Evolutionary conservation across 352 stramenopile species (phyloP).

Genomic region (Phytophthora lateralis): DNA sequence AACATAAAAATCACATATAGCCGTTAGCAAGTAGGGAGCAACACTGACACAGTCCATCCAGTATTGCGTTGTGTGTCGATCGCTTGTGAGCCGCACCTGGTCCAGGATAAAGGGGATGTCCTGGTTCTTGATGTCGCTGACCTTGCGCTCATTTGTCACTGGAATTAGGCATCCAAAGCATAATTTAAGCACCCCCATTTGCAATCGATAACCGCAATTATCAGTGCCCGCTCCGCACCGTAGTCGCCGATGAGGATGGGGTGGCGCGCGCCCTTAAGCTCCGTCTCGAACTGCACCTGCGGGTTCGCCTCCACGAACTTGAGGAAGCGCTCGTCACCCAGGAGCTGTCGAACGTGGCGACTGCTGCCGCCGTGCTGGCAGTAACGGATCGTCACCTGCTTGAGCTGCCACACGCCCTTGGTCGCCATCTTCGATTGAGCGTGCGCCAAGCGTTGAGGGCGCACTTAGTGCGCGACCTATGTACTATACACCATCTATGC

Average conservation of each 20-base stretch:
- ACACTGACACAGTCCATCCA: neutral
- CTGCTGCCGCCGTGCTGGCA: slow-evolving; percentile 82
- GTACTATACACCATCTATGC: neutral
- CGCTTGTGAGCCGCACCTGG: slow-evolving; percentile 49
- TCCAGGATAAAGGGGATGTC: slow-evolving; percentile 82
- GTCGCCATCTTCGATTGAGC: slow-evolving; percentile 57
- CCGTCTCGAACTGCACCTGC: slow-evolving; percentile 83
- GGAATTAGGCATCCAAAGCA: neutral
- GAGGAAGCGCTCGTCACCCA: slow-evolving; percentile 78
- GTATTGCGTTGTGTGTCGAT: slow-evolving; percentile 2
- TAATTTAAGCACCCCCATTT: neutral
- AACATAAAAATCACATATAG: neutral
- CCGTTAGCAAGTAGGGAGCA: slow-evolving; percentile 2
- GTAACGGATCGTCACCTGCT: slow-evolving; percentile 84
- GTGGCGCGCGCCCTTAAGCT: slow-evolving; percentile 85
- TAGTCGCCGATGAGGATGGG: slow-evolving; percentile 87
- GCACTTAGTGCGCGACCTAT: slow-evolving; percentile 1
- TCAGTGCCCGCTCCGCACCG: slow-evolving; percentile 40
- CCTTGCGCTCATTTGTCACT: slow-evolving; percentile 86
- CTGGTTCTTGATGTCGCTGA: slow-evolving; percentile 90
- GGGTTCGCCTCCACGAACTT: slow-evolving; percentile 89
- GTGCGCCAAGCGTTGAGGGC: slow-evolving; percentile 4
- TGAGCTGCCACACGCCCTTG: slow-evolving; percentile 78
- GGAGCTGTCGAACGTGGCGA: slow-evolving; percentile 74
- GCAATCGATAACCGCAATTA: neutral